Conservation (phyloP, 225 moss, liverwort and hornwort genomes). For the Lunularia cruciata region DNA sequence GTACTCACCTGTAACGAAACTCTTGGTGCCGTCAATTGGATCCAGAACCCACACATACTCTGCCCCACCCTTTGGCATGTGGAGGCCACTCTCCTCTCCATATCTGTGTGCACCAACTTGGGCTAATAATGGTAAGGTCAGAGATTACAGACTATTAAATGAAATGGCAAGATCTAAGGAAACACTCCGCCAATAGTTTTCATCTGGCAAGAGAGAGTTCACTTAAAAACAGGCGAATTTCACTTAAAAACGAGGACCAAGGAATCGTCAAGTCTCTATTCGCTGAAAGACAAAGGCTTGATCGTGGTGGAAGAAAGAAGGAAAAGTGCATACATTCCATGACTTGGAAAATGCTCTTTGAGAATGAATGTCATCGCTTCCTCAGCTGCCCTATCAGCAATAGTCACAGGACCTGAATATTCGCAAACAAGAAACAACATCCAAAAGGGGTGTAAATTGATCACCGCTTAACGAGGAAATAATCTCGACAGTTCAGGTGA, state of each 20-base stretch:
- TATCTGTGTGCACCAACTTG: slow-evolving; percentile 50
- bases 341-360: slow-evolving; percentile 63
- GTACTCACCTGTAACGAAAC: slow-evolving; percentile 86
- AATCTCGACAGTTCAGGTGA: too few species aligned
- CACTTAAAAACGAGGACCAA: too few species aligned
- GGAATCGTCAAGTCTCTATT: neutral
- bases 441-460: too few species aligned
- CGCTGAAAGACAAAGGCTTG: neutral
- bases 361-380: slow-evolving; percentile 76
- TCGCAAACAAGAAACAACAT: slow-evolving; percentile 7
- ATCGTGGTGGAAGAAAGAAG: neutral
- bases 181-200: too few species aligned
- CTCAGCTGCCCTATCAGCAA: slow-evolving; percentile 88
- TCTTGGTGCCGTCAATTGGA: slow-evolving; percentile 99
- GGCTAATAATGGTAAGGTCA: neutral
- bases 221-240: too few species aligned
- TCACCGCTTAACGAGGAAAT: too few species aligned
- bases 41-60: slow-evolving; percentile 98
- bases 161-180: too few species aligned
- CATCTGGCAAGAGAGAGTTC: too few species aligned
- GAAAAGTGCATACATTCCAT: slow-evolving; percentile 61
- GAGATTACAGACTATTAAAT: neutral
- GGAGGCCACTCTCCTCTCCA: slow-evolving; percentile 90
- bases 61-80: slow-evolving; percentile 78
- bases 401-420: slow-evolving; percentile 86